phyloP scores from a whole-genome alignment of 2,329 filamentous ascomycete genomes.

The Berkeleyomyces rouxiae region DNA sequence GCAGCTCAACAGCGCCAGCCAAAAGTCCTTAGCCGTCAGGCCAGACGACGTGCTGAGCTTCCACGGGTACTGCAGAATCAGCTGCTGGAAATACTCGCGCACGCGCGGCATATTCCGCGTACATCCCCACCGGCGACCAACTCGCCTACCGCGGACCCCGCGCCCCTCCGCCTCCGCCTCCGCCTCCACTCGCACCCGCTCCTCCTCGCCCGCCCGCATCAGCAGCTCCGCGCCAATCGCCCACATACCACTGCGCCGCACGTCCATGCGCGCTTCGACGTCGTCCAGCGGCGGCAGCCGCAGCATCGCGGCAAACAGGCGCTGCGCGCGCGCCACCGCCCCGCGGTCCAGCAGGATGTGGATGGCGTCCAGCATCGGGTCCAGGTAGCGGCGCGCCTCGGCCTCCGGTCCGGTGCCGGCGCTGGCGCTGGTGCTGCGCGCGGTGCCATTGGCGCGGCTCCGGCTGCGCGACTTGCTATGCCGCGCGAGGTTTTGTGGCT shows the following conservation, averaged over 20 bases:
- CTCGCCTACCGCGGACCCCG: neutral
- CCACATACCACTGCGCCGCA: conserved; percentile 58
- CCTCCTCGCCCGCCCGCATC: conserved; percentile 31
- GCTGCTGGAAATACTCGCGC: conserved; percentile 52
- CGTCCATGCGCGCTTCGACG: conserved; percentile 30
- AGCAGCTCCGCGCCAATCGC: conserved; percentile 72
- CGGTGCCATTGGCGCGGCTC: neutral
- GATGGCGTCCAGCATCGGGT: conserved; percentile 11
- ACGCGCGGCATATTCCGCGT: conserved; percentile 30
- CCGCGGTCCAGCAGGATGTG: conserved; percentile 4
- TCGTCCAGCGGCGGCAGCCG: conserved; percentile 5
- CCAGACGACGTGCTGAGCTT: conserved; percentile 36
- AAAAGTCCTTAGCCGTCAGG: conserved; percentile 49
- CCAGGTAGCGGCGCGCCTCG: conserved; percentile 7
- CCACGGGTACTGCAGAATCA: conserved; percentile 64
- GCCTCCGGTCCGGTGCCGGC: conserved; percentile 1
- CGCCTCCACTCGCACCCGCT: neutral
- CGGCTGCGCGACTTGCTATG: neutral
- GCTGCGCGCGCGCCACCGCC: conserved; percentile 7
- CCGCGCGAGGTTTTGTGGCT: neutral
- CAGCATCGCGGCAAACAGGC: conserved; percentile 8
- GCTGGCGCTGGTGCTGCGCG: neutral
- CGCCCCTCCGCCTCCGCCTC: neutral
- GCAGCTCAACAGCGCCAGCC: conserved; percentile 61
- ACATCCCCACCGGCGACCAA: conserved; percentile 25